These are phyloP conservation scores for Globisporangium rhizosaccharum DNA, from an alignment of 352 stramenopile genomes.

Conservation along the genomic window DNA sequence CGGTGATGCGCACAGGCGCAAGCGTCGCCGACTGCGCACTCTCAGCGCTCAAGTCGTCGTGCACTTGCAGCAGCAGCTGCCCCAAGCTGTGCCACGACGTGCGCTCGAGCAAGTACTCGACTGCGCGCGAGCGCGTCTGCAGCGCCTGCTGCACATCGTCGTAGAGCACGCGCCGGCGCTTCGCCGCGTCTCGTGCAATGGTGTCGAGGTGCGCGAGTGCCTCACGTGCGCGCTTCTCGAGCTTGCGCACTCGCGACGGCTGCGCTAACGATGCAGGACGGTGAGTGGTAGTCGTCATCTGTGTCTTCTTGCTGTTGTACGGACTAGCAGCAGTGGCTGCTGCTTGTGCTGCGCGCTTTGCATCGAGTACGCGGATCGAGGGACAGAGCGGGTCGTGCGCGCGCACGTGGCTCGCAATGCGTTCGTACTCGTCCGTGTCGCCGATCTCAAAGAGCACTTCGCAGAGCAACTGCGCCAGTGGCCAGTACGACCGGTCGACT, in stretches of 20 bases:
- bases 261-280: too few species aligned
- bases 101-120: conserved; percentile 37
- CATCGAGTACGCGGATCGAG: conserved; percentile 27
- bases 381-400: conserved; percentile 38
- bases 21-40: conserved; percentile 13
- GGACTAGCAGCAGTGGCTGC: background rate
- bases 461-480: conserved; percentile 46
- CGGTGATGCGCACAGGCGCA: conserved; percentile 22
- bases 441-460: conserved; percentile 54
- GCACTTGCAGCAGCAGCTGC: conserved; percentile 55
- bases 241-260: conserved; percentile 4
- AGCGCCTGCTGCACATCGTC: conserved; percentile 17
- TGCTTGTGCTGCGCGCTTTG: background rate
- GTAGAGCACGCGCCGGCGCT: conserved; percentile 26
- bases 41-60: conserved; percentile 47
- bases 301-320: background rate
- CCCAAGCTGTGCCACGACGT: conserved; percentile 47
- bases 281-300: background rate
- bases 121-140: conserved; percentile 9
- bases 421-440: conserved; percentile 41
- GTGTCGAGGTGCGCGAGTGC: conserved; percentile 8
- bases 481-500: conserved; percentile 60
- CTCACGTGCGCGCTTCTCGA: conserved; percentile 12
- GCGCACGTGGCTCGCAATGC: conserved; percentile 37
- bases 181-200: conserved; percentile 12